Base-by-base conservation (phyloP, 306 rosid genomes). In the Malus sylvestris region DNA sequence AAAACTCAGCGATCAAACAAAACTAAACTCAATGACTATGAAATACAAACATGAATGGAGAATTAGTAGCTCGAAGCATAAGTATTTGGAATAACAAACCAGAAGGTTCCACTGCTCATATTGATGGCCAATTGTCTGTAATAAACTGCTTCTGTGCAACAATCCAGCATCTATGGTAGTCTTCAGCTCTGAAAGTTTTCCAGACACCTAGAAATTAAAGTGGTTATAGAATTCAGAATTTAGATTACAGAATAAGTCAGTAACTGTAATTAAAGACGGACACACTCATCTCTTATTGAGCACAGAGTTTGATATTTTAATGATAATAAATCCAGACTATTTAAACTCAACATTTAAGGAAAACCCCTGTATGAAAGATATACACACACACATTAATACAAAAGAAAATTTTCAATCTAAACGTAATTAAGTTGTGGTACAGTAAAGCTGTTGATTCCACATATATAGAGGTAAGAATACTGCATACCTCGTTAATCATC, bases 171-270 rank as follows among this genome's bases (percentile, higher is more conserved):
- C 93, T 38, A 93, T 88, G 42, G 97, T 88, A 42, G 85, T 80
- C 93, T 87, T 91, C 82, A 93, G 81, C 80, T 91, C 97, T 81
- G 88, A 86, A 83, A 93, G 83, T 83, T 79, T 89, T 78, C 81
- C 91, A 51, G 93, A 91, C 65, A 93, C 97, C 98, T 86, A 76
- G 51, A 79, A 73, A 53, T 82, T 67, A 57, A 82, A 74, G 27
- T 46, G 64, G 58, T 52, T 84, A 64, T 33, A 72, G 25, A 61
- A 61, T 61, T 61, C 35, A 61, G 72, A 64, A 70, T 67, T 78
- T 68, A 75, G 57, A 74, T 69, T 72, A 8, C 52, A 18, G 32
- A 58, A 67, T 68, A n/a, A 70, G 18, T 7, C 14, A 8, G 5
- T 58, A 5, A n/a, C 49, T 65, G 27, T 38, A 57, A 42, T 4